Base-by-base conservation (phyloP, 202 grass and related monocot genomes). In the Zizania palustris region DNA sequence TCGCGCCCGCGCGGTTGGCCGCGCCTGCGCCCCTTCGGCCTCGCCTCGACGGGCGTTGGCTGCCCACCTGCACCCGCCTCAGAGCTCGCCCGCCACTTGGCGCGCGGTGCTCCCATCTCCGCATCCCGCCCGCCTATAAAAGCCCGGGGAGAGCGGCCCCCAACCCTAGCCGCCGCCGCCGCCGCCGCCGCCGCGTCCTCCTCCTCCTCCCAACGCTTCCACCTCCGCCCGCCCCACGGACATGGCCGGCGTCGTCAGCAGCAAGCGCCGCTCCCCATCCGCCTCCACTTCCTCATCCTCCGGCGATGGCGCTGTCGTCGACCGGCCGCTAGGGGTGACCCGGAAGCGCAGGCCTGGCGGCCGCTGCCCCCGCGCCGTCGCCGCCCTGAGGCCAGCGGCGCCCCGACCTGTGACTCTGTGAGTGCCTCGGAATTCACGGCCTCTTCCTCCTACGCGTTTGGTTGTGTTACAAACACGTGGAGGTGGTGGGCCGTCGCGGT, bases 401-500 rank as follows among this genome's bases (percentile, higher is more conserved):
- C 60, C 74, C 45, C 69, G 78, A 82, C 71, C 41, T 45, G 60
- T 84, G 82, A 82, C 71, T 84, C 41, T 45, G 60, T 84, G 82
- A 82, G 75, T 84, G 82, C 82, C 84, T 82, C 87, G 82, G 82
- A 89, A 89, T 81, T 89, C 86, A 85, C 72, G 63, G 46, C 43
- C 68, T 72, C 74, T 6, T 40, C 66, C n/a, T 9, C 46, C 63
- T 35, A 20, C 3, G 13, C 33, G 36, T 51, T 20, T 35, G 38
- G 14, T 28, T 40, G 28, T 28, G 28, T 2, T 28, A 28, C 28
- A 28, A 28, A 28, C 28, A 43, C 33, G 63, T 56, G 45, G 82
- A 43, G 67, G 65, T 84, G 48, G 28, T 77, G 85, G 85, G 86
- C 86, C 86, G 77, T 66, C 12, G 28, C 28, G 50, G 53, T 51